These are phyloP conservation scores for Paracamarosporium sp. DNA, from an alignment of 2,329 filamentous ascomycete genomes.

Conservation along the genomic window DNA sequence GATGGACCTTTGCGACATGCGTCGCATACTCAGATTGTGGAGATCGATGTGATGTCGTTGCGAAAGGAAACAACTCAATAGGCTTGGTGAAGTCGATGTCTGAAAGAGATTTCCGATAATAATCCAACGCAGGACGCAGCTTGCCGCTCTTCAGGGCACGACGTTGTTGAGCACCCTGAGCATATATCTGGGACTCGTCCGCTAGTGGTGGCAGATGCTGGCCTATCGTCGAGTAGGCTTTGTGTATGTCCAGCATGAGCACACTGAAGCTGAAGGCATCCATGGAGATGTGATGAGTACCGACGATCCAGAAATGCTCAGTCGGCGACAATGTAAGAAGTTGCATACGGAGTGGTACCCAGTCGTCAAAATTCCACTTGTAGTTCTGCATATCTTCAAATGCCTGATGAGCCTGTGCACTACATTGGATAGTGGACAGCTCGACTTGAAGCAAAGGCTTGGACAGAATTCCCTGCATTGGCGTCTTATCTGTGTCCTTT, in stretches of 20 bases:
- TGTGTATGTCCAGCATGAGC: constrained; percentile 54
- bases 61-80: constrained; percentile 33
- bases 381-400: constrained; percentile 36
- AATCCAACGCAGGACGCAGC: constrained; percentile 8
- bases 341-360: constrained; percentile 41
- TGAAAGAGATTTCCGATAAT: constrained; percentile 6
- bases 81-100: constrained; percentile 9
- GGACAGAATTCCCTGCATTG: constrained; percentile 23
- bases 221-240: constrained; percentile 43
- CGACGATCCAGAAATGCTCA: constrained; percentile 52
- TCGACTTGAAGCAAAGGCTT: constrained; percentile 12
- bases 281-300: constrained; percentile 59
- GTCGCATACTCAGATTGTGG: constrained; percentile 6
- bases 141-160: constrained; percentile 7
- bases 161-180: constrained; percentile 7
- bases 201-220: constrained; percentile 26
- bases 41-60: not conserved
- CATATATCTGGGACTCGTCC: constrained; percentile 6
- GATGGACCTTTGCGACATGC: not conserved
- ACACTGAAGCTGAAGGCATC: constrained; percentile 56
- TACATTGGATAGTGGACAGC: constrained; percentile 29
- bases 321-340: constrained; percentile 44
- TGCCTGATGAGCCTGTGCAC: constrained; percentile 3
- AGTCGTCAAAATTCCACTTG: constrained; percentile 48
- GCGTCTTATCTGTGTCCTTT: constrained; percentile 18